Base-by-base conservation (phyloP, 2,329 filamentous ascomycete species). In the Nemania sp. region DNA sequence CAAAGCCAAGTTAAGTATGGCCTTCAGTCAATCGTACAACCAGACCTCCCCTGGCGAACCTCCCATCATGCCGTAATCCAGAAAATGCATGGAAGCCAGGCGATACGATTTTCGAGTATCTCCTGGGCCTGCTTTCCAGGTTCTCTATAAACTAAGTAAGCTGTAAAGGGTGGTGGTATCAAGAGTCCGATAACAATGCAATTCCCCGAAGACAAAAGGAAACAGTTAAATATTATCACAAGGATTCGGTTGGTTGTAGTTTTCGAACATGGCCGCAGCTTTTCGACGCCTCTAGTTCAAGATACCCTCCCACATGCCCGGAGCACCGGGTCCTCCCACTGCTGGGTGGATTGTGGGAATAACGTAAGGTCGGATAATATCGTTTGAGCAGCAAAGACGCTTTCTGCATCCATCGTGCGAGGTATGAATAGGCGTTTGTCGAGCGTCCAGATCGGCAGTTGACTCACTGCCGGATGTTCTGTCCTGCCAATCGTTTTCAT, bases 271-370 rank as follows among this genome's bases (percentile, higher is more conserved):
- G 56, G 21, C 29, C 12, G 54, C 46, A 18, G 57, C 46, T 59
- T 62, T 56, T 53, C 40, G 56, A 60, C 49, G 51, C 25, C 32
- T 72, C 75, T 77, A 85, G 71, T 83, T 81, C 65, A 89, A 76
- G 65, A 90, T 85, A 57, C 82, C 84, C 60, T 83, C 79, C 87
- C 87, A 90, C 85, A 89, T 88, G 54, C 87, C 86, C 40, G 84
- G 83, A 37, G 83, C 85, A 45, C 80, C 79, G 34, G 81, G 74
- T 48, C 75, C 82, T 60, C 79, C 81, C 59, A 82, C 76, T 43
- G 78, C 79, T 47, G 81, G 77, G 67, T 85, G 82, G 45, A 81
- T 72, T 20, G 77, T 73, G 45, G 79, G 74, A 62, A 80, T 77
- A 63, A 76, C 75, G 69, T 81, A 81, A 42, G 77, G 74, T 61